These are phyloP conservation scores for Carex scoparia DNA, from an alignment of 176 grass and related monocot genomes.

Conservation along the genomic window DNA sequence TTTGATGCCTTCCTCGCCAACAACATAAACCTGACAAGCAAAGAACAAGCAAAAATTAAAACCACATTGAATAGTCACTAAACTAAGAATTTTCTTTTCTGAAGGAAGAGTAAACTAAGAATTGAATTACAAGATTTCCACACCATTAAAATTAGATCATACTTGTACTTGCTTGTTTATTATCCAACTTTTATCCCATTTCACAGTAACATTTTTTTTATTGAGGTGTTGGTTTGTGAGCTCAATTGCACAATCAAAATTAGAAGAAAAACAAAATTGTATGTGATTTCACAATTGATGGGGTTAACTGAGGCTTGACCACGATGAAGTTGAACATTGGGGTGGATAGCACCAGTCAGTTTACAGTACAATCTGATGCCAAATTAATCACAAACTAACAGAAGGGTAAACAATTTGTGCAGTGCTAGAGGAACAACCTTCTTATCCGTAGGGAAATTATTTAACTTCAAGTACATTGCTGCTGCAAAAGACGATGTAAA, in stretches of 20 bases:
- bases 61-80: neutral
- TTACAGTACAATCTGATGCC: neutral
- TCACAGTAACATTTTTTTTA: neutral
- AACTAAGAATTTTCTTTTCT: neutral
- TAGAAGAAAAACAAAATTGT: neutral
- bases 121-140: neutral
- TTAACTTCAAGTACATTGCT: slow-evolving; percentile 85
- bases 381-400: slow-evolving; percentile 1
- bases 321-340: neutral
- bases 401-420: neutral
- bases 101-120: slow-evolving; percentile 1
- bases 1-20: slow-evolving; percentile 89
- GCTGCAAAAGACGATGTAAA: slow-evolving; percentile 93
- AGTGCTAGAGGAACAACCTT: slow-evolving; percentile 43
- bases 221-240: neutral
- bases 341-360: neutral
- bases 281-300: neutral
- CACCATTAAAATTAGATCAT: neutral
- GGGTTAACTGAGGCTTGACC: neutral
- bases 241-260: neutral
- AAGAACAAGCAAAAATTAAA: slow-evolving; percentile 15
- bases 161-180: neutral
- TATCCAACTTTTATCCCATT: neutral
- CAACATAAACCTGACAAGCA: slow-evolving; percentile 79
- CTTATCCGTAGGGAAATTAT: slow-evolving; percentile 73